A percentile compares a stretch with the other conserved stretches of the same genome.
phyloP scores from a whole-genome alignment of 2,329 filamentous ascomycete species.

The Fusarium torreyae region DNA sequence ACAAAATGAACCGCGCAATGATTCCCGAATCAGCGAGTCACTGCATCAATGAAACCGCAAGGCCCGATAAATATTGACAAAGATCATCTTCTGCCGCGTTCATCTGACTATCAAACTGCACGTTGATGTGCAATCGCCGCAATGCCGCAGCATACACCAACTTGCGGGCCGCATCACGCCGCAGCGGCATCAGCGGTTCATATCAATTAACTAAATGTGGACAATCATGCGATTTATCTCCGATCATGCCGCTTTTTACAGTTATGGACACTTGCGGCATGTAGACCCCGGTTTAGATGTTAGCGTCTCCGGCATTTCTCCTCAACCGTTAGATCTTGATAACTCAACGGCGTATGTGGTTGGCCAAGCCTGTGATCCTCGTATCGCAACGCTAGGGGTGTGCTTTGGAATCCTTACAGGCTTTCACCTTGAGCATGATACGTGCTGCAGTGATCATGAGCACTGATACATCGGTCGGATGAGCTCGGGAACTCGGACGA shows the following conservation, averaged over 20 bases:
- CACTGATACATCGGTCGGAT: conserved; percentile 6
- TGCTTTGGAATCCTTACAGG: neutral
- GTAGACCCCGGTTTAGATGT: neutral
- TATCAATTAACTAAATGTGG: conserved; percentile 1
- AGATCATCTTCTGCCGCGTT: neutral
- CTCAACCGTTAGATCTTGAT: neutral
- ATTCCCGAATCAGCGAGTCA: neutral
- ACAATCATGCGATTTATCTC: conserved; percentile 21
- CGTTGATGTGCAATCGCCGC: conserved; percentile 4
- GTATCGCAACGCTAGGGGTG: neutral
- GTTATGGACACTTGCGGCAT: neutral
- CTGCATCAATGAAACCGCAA: conserved; percentile 1
- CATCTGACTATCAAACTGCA: no score
- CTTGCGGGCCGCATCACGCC: conserved; percentile 30
- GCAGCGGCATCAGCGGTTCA: conserved; percentile 12
- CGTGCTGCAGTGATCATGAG: conserved; percentile 24
- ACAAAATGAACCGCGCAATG: neutral
- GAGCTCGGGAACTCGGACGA: conserved; percentile 16
- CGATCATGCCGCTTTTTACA: neutral
- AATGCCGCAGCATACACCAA: neutral
- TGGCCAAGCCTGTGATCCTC: neutral
- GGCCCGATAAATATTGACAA: neutral
- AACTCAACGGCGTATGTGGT: neutral
- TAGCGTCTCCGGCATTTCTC: neutral
- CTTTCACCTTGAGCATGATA: neutral